phyloP scores from a whole-genome alignment of 257 asterid genomes.

The Salvia splendens region DNA sequence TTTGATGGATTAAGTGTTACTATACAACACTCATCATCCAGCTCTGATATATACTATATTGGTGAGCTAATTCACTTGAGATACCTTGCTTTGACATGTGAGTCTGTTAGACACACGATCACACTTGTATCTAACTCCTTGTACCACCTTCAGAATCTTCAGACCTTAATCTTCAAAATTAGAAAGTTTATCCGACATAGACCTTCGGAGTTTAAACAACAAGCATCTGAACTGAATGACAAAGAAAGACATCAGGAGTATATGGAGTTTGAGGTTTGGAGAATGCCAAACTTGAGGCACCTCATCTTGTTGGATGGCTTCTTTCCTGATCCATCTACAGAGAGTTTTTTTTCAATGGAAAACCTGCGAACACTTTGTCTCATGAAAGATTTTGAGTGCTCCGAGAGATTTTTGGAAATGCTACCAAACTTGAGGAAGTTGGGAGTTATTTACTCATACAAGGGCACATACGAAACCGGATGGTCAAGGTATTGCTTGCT shows the following conservation, averaged over 20 bases:
- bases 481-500: slow-evolving; percentile 9
- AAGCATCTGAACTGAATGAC: too few species aligned
- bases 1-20: not conserved
- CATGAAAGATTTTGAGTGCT: not conserved
- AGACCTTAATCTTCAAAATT: not conserved
- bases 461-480: not conserved
- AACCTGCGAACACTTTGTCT: slow-evolving; percentile 8
- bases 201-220: too few species aligned
- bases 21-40: not conserved
- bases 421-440: slow-evolving; percentile 13
- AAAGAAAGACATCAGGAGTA: not conserved
- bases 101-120: too few species aligned
- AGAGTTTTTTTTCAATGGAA: not conserved
- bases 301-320: slow-evolving; percentile 6
- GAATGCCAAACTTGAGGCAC: slow-evolving; percentile 14
- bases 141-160: slow-evolving; percentile 16
- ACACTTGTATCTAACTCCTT: not conserved
- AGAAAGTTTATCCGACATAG: too few species aligned
- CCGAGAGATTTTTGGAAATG: not conserved
- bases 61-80: slow-evolving; percentile 14
- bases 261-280: slow-evolving; percentile 11
- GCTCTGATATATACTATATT: not conserved
- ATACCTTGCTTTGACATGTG: slow-evolving; percentile 11
- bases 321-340: not conserved
- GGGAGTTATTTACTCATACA: not conserved